These are phyloP conservation scores for Alopecurus myosuroides DNA, from an alignment of 176 grass and related monocot genomes.

Conservation along the genomic window DNA sequence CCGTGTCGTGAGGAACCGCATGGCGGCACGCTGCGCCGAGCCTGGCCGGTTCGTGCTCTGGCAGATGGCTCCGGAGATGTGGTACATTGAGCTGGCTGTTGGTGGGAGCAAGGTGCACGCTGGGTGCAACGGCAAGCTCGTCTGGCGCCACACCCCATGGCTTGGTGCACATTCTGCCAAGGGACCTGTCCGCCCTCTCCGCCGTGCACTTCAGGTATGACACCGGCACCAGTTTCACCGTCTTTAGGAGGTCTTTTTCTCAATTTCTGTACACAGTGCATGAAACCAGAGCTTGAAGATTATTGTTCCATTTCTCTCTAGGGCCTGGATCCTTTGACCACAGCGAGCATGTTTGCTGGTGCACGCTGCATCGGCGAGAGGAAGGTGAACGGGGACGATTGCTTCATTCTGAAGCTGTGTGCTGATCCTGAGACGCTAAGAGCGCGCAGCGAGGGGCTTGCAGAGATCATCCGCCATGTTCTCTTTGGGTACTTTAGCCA, in stretches of 20 bases:
- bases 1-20: slow-evolving; percentile 65
- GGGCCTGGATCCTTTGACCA: slow-evolving; percentile 79
- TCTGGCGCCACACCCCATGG: slow-evolving; percentile 90
- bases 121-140: slow-evolving; percentile 71
- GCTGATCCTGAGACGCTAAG: slow-evolving; percentile 72
- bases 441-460: slow-evolving; percentile 67
- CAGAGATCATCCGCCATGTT: slow-evolving; percentile 78
- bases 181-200: slow-evolving; percentile 79
- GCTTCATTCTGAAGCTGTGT: slow-evolving; percentile 82
- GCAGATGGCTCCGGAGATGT: slow-evolving; percentile 92
- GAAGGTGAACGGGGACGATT: slow-evolving; percentile 82
- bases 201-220: slow-evolving; percentile 68
- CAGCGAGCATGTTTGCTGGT: slow-evolving; percentile 68
- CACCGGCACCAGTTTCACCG: background rate
- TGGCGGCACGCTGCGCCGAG: slow-evolving; percentile 35
- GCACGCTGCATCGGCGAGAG: slow-evolving; percentile 76
- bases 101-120: slow-evolving; percentile 86
- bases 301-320: slow-evolving; percentile 26
- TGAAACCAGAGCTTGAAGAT: background rate
- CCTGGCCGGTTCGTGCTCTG: slow-evolving; percentile 82
- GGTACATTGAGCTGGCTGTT: slow-evolving; percentile 85
- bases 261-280: background rate
- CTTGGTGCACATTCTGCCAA: slow-evolving; percentile 74
- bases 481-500: slow-evolving; percentile 90
- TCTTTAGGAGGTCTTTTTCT: background rate